Conservation (phyloP, 2,329 filamentous ascomycete species). For the Graphilbum sp. region DNA sequence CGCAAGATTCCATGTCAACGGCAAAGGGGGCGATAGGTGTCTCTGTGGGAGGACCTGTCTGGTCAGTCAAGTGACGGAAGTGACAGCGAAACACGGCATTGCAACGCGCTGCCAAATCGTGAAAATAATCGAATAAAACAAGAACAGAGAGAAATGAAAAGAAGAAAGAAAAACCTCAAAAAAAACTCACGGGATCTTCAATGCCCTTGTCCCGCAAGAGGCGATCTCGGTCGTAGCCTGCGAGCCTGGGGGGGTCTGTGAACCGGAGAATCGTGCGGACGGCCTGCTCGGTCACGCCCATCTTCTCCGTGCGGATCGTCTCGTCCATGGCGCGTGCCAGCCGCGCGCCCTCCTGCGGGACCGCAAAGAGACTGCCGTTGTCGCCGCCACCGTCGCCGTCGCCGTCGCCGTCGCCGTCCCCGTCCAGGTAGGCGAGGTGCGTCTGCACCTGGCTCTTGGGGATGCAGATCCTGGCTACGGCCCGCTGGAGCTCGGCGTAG, state of each 20-base stretch:
- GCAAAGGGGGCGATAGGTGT: slow-evolving; percentile 5
- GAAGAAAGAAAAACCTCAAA: not conserved
- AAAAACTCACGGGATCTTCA: not conserved
- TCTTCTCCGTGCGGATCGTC: not conserved
- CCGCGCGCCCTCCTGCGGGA: not conserved
- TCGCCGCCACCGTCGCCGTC: not conserved
- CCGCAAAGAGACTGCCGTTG: not conserved
- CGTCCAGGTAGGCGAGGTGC: not conserved
- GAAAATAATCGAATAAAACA: no score
- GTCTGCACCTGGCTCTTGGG: not conserved
- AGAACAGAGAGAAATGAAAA: no score
- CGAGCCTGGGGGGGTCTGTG: slow-evolving; percentile 1
- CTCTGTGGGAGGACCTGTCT: not conserved
- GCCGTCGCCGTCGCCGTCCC: not conserved
- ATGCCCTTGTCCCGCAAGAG: not conserved
- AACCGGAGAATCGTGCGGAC: not conserved
- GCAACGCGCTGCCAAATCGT: no score
- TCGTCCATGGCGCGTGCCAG: not conserved
- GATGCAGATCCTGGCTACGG: not conserved
- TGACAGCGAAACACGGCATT: no score
- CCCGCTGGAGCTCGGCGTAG: slow-evolving; percentile 2
- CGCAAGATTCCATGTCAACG: not conserved
- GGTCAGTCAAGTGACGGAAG: no score
- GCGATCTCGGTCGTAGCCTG: not conserved
- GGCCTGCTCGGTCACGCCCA: slow-evolving; percentile 2